Conservation (phyloP, 768 basidiomycete species). For the Mycena rebaudengoi region DNA sequence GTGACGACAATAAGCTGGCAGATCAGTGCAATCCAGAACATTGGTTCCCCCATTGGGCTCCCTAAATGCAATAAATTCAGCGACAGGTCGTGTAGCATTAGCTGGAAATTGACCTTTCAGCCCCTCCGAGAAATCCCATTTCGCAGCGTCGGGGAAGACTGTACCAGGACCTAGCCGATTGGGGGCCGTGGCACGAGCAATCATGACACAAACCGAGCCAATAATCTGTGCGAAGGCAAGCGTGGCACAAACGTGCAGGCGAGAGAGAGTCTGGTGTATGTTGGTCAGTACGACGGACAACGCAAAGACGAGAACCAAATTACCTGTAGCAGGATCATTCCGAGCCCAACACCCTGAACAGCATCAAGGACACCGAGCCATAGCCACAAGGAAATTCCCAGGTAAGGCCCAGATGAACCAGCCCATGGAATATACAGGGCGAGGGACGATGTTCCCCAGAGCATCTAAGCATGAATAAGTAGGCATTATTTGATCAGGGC, state of each 20-base stretch:
- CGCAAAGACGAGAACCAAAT: slow-evolving; percentile 31
- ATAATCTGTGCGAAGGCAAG: slow-evolving; percentile 91
- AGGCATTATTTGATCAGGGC: not conserved
- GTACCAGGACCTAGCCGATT: slow-evolving; percentile 88
- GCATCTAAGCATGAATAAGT: slow-evolving; percentile 59
- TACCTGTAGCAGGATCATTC: slow-evolving; percentile 87
- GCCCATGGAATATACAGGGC: slow-evolving; percentile 96
- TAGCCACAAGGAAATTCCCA: slow-evolving; percentile 90
- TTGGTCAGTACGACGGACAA: slow-evolving; percentile 35
- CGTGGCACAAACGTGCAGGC: slow-evolving; percentile 93
- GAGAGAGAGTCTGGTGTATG: slow-evolving; percentile 73
- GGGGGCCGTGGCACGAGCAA: slow-evolving; percentile 91
- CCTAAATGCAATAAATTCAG: slow-evolving; percentile 41
- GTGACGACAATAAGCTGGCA: slow-evolving; percentile 87
- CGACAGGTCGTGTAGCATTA: slow-evolving; percentile 1
- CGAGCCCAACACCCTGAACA: slow-evolving; percentile 92
- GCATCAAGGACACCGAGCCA: slow-evolving; percentile 97
- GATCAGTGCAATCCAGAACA: slow-evolving; percentile 88
- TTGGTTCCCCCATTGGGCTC: slow-evolving; percentile 83
- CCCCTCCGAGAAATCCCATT: slow-evolving; percentile 86
- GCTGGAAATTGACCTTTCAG: slow-evolving; percentile 56
- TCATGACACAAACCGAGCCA: slow-evolving; percentile 90
- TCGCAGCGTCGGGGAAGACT: slow-evolving; percentile 92
- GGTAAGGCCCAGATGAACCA: slow-evolving; percentile 83
- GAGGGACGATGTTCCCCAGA: slow-evolving; percentile 95